Evolutionary conservation across 768 basidiomycete species (phyloP).

Genomic region (Xerocomus brunneocitrinus): DNA sequence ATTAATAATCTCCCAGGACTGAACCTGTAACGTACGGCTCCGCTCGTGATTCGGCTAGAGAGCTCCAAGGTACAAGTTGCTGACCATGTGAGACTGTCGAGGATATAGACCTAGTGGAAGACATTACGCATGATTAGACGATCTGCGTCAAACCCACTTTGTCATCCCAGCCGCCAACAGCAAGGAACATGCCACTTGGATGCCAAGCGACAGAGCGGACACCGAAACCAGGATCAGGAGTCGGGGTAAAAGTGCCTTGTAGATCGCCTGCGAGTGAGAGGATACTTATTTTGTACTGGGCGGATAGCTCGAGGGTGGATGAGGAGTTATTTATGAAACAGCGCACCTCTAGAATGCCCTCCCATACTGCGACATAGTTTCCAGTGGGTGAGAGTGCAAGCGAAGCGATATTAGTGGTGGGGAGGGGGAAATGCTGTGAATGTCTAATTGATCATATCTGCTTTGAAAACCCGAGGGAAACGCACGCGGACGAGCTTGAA

Average conservation of each 20-base stretch:
- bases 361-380: conserved; percentile 75
- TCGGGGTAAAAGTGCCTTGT: conserved; percentile 64
- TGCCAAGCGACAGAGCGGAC: conserved; percentile 81
- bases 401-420: conserved; percentile 67
- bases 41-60: conserved; percentile 49
- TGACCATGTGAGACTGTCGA: conserved; percentile 76
- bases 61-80: conserved; percentile 60
- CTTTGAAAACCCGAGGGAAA: conserved; percentile 7
- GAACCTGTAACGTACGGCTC: conserved; percentile 44
- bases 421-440: conserved; percentile 75
- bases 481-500: conserved; percentile 71
- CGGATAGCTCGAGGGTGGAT: background rate
- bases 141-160: conserved; percentile 44
- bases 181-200: conserved; percentile 77
- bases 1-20: background rate
- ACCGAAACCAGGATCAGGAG: conserved; percentile 78
- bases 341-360: conserved; percentile 74
- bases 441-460: conserved; percentile 16
- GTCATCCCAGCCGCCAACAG: conserved; percentile 85
- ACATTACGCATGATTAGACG: background rate
- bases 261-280: conserved; percentile 61
- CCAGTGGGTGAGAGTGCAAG: conserved; percentile 74
- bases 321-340: background rate
- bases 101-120: conserved; percentile 56
- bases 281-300: conserved; percentile 72